A percentile compares a stretch with the other conserved stretches of the same genome.
These are phyloP conservation scores for Megacollybia marginata DNA, from an alignment of 768 basidiomycete genomes.

Conservation along the genomic window DNA sequence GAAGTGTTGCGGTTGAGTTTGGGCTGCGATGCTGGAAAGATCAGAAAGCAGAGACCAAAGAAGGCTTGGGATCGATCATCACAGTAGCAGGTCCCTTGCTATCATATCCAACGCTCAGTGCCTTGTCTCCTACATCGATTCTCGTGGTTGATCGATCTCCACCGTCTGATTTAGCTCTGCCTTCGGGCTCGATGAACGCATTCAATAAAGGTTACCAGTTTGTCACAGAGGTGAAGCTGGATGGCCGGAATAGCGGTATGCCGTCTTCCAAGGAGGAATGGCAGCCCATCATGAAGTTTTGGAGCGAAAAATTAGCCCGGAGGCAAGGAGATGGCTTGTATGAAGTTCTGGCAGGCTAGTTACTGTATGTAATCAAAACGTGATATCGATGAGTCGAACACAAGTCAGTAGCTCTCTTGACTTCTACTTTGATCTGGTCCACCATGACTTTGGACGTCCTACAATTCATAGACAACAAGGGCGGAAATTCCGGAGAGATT, in stretches of 20 bases:
- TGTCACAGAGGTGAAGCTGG: conserved; percentile 42
- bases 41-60: conserved; percentile 5
- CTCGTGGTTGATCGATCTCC: conserved; percentile 50
- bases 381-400: conserved; percentile 22
- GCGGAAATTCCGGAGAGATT: conserved; percentile 87
- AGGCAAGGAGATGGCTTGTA: conserved; percentile 58
- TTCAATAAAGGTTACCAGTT: conserved; percentile 54
- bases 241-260: conserved; percentile 52
- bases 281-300: conserved; percentile 82
- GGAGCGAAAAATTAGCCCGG: conserved; percentile 60
- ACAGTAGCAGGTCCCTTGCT: conserved; percentile 68
- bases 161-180: conserved; percentile 36
- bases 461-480: conserved; percentile 78
- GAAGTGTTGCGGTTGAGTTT: conserved; percentile 66
- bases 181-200: conserved; percentile 36
- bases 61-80: conserved; percentile 55
- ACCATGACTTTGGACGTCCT: conserved; percentile 79
- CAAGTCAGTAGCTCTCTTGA: no score
- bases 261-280: conserved; percentile 70
- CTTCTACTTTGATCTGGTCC: conserved; percentile 1
- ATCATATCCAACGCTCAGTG: conserved; percentile 62
- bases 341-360: conserved; percentile 51
- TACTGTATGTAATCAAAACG: neutral
- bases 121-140: conserved; percentile 50
- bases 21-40: conserved; percentile 50